Conservation (phyloP, 495 filamentous ascomycete genomes). For the Hypoxylon rickii region DNA sequence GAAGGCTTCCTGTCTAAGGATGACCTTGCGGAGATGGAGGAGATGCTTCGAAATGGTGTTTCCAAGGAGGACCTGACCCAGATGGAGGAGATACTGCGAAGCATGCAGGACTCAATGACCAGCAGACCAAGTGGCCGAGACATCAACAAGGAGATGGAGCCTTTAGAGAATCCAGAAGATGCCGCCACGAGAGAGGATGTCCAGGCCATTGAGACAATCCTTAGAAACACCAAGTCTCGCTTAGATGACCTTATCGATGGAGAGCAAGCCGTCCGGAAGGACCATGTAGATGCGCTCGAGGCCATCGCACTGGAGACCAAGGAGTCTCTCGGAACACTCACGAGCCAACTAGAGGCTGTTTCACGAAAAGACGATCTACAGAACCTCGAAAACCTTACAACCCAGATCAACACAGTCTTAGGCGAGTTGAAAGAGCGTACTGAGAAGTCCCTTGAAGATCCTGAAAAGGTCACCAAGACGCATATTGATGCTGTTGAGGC, state of each 20-base stretch:
- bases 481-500: constrained; percentile 79
- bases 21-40: constrained; percentile 45
- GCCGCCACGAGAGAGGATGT: constrained; percentile 72
- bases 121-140: constrained; percentile 30
- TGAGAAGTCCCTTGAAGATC: constrained; percentile 63
- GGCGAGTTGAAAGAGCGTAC: constrained; percentile 76
- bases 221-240: constrained; percentile 80
- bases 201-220: constrained; percentile 83
- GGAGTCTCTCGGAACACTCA: constrained; percentile 65
- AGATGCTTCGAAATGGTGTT: constrained; percentile 45
- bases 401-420: constrained; percentile 71
- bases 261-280: constrained; percentile 65
- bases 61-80: constrained; percentile 65
- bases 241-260: constrained; percentile 78
- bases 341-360: constrained; percentile 61
- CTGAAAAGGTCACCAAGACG: constrained; percentile 72
- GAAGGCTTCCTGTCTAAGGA: constrained; percentile 49
- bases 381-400: constrained; percentile 73
- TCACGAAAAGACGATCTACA: constrained; percentile 77
- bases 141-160: constrained; percentile 15
- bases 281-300: constrained; percentile 77
- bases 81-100: constrained; percentile 51
- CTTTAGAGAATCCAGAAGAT: constrained; percentile 40
- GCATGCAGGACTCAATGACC: constrained; percentile 45
- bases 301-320: constrained; percentile 70